Conservation (phyloP, 495 filamentous ascomycete genomes). For the Xanthoparmelia taractica region DNA sequence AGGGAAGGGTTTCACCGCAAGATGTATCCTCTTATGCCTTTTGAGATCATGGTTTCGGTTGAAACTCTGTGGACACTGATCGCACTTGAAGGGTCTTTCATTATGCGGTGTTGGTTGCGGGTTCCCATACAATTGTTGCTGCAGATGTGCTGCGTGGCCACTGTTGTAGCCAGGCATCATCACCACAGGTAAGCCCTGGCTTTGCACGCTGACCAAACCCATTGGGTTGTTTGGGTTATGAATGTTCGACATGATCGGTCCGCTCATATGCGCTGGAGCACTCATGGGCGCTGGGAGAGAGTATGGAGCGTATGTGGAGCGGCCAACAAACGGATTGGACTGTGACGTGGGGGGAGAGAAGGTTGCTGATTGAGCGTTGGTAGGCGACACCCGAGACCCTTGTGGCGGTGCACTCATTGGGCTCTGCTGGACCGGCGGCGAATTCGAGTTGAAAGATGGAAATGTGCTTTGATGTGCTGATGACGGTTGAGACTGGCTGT, state of each 20-base stretch:
- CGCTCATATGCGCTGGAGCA: conserved; percentile 26
- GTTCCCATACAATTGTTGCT: conserved; percentile 45
- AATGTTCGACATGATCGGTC: conserved; percentile 70
- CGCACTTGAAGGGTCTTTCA: conserved; percentile 92
- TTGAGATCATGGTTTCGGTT: conserved; percentile 97
- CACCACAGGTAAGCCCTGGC: conserved; percentile 30
- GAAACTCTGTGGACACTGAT: conserved; percentile 85
- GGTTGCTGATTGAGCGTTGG: conserved; percentile 40
- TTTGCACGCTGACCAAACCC: conserved; percentile 58
- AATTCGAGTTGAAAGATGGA: conserved; percentile 47
- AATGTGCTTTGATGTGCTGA: conserved; percentile 57
- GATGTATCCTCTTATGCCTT: conserved; percentile 87
- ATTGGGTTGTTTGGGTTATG: conserved; percentile 64
- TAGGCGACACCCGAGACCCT: conserved; percentile 46
- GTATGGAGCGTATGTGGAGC: conserved; percentile 48
- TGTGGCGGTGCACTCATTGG: conserved; percentile 50
- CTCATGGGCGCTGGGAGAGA: conserved; percentile 48
- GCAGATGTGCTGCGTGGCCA: conserved; percentile 48
- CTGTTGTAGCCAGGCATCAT: conserved; percentile 47
- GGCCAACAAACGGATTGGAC: conserved; percentile 36
- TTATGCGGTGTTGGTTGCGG: conserved; percentile 46
- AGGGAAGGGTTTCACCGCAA: conserved; percentile 92
- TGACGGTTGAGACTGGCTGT: conserved; percentile 50
- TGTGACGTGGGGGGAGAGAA: conserved; percentile 41
- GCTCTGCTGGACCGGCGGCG: conserved; percentile 51